Evolutionary conservation across 2,329 filamentous ascomycete species (phyloP).

Genomic region (Penicillium sp.): DNA sequence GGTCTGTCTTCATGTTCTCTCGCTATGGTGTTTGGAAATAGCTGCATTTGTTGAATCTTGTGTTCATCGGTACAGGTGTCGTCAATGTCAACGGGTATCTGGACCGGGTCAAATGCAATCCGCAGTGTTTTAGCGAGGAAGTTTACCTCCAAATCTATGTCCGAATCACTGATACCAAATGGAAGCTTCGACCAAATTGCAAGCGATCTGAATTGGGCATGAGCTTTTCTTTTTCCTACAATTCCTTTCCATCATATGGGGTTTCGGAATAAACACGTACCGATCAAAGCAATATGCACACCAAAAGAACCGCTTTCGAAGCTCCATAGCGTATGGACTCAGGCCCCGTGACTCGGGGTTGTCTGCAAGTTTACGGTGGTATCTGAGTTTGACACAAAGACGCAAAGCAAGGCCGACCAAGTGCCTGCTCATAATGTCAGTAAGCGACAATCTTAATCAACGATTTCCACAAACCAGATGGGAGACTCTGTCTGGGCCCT

Average conservation of each 20-base stretch:
- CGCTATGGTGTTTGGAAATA: not conserved
- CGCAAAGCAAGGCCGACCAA: slow-evolving; percentile 18
- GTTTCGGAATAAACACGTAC: not conserved
- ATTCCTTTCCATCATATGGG: too few relatives aligned
- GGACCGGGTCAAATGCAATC: not conserved
- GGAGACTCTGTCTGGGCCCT: slow-evolving; percentile 17
- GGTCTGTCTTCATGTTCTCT: not conserved
- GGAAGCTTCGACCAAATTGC: slow-evolving; percentile 18
- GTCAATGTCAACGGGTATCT: not conserved
- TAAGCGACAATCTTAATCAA: not conserved
- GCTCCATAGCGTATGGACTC: slow-evolving; percentile 17
- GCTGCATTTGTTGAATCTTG: not conserved
- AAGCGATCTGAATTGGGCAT: slow-evolving; percentile 1
- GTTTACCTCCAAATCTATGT: slow-evolving; percentile 19
- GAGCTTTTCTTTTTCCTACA: not conserved
- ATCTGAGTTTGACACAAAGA: slow-evolving; percentile 19
- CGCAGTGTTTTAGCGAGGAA: not conserved
- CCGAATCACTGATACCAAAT: slow-evolving; percentile 20
- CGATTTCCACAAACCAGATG: slow-evolving; percentile 10
- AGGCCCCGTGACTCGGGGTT: not conserved
- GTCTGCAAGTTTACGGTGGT: slow-evolving; percentile 13
- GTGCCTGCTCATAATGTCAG: slow-evolving; percentile 10
- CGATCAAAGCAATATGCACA: slow-evolving; percentile 25
- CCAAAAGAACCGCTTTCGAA: slow-evolving; percentile 23
- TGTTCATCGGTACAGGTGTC: not conserved